Evolutionary conservation across 2,329 filamentous ascomycete genomes (phyloP).

Genomic region (Bipolaris sorokiniana): DNA sequence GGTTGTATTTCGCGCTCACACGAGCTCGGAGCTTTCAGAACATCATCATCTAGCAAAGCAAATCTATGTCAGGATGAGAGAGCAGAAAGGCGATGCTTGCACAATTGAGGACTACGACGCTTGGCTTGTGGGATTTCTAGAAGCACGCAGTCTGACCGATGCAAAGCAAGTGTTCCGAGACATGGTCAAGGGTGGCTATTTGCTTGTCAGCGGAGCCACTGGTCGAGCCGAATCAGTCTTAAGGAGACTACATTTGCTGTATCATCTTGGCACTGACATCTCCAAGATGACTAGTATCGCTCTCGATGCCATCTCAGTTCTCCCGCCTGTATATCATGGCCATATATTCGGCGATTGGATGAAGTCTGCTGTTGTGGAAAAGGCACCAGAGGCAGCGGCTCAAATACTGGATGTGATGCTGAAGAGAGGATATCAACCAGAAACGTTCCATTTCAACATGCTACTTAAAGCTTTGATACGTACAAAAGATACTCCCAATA

Average conservation of each 20-base stretch:
- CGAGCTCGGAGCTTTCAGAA: slow-evolving; percentile 53
- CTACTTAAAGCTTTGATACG: slow-evolving; percentile 80
- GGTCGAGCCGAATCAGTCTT: slow-evolving; percentile 28
- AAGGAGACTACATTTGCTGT: slow-evolving; percentile 36
- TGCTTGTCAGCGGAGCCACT: slow-evolving; percentile 51
- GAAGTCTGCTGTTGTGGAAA: slow-evolving; percentile 76
- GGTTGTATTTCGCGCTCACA: slow-evolving; percentile 72
- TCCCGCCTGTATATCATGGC: slow-evolving; percentile 67
- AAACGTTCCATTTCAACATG: slow-evolving; percentile 79
- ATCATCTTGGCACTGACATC: slow-evolving; percentile 38
- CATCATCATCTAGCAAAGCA: slow-evolving; percentile 59
- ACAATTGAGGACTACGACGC: slow-evolving; percentile 77
- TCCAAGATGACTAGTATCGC: slow-evolving; percentile 38
- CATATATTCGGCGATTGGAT: slow-evolving; percentile 91
- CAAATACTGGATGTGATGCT: slow-evolving; percentile 79
- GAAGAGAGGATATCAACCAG: slow-evolving; percentile 68
- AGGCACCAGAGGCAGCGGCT: slow-evolving; percentile 65
- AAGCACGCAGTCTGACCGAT: slow-evolving; percentile 67
- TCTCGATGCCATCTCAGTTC: slow-evolving; percentile 54
- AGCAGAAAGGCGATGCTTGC: slow-evolving; percentile 64
- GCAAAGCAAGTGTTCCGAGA: slow-evolving; percentile 82
- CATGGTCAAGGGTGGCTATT: slow-evolving; percentile 71
- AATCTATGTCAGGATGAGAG: slow-evolving; percentile 62
- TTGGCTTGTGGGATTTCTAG: slow-evolving; percentile 73
- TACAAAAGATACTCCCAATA: slow-evolving; percentile 23